These are phyloP conservation scores for Hypoxylon sp. DNA, from an alignment of 2,329 filamentous ascomycete species.

Conservation along the genomic window DNA sequence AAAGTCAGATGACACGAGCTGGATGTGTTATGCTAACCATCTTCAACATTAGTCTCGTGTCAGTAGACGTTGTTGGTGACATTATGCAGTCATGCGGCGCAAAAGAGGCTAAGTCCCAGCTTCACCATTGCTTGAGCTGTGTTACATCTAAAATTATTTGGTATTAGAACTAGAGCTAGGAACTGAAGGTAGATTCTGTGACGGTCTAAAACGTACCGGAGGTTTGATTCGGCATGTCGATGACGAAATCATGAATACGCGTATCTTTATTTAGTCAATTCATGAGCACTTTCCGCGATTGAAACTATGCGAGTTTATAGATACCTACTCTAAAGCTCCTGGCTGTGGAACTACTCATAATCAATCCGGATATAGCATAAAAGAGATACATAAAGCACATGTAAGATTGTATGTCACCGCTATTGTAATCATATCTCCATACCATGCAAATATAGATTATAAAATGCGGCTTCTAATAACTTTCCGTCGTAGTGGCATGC, in stretches of 20 bases:
- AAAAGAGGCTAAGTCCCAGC: constrained; percentile 13
- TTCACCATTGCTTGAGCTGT: constrained; percentile 3
- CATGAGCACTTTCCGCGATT: not conserved
- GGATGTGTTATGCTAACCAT: constrained; percentile 29
- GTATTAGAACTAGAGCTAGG: constrained; percentile 4
- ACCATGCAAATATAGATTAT: constrained; percentile 10
- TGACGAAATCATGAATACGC: not conserved
- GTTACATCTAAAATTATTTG: constrained; percentile 17
- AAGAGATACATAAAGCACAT: not conserved
- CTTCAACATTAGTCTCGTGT: constrained; percentile 12
- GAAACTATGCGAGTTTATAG: constrained; percentile 1
- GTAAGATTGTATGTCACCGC: constrained; percentile 12
- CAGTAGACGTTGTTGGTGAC: constrained; percentile 9
- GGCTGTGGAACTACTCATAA: not conserved
- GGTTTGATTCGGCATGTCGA: constrained; percentile 18
- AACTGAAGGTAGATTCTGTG: constrained; percentile 9
- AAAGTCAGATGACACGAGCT: constrained; percentile 31
- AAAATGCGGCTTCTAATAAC: constrained; percentile 16
- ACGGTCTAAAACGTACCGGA: not conserved
- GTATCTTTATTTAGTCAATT: constrained; percentile 4
- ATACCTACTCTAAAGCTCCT: constrained; percentile 5
- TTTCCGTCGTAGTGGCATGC: constrained; percentile 8
- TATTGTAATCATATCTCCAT: constrained; percentile 1
- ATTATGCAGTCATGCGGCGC: constrained; percentile 27
- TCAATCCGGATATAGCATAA: not conserved